These are phyloP conservation scores for Suillus cothurnatus DNA, from an alignment of 768 basidiomycete species.

Conservation along the genomic window DNA sequence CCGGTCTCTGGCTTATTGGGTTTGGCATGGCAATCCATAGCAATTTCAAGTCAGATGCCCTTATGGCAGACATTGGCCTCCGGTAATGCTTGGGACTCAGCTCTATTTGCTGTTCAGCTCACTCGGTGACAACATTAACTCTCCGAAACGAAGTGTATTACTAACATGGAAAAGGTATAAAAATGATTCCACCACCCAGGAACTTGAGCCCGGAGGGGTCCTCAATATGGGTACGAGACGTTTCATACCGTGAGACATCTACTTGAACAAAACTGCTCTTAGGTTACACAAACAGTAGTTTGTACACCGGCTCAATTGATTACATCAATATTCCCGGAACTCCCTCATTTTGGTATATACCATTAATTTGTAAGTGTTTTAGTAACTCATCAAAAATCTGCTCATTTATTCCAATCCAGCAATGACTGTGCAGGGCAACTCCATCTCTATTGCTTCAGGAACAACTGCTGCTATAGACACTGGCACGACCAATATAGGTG, in stretches of 20 bases:
- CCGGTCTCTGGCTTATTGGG: constrained; percentile 59
- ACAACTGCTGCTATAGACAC: constrained; percentile 57
- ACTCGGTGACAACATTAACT: constrained; percentile 33
- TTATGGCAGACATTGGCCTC: constrained; percentile 53
- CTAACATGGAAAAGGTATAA: constrained; percentile 36
- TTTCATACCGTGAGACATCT: neutral
- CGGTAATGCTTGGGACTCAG: constrained; percentile 34
- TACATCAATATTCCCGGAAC: constrained; percentile 44
- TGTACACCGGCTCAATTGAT: constrained; percentile 56
- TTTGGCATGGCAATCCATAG: constrained; percentile 48
- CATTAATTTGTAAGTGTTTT: constrained; percentile 34
- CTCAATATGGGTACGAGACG: constrained; percentile 61
- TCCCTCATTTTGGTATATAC: constrained; percentile 52
- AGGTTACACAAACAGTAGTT: constrained; percentile 50
- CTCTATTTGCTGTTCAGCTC: constrained; percentile 48
- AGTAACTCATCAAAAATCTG: neutral
- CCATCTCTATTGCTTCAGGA: constrained; percentile 23
- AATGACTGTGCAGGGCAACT: constrained; percentile 38
- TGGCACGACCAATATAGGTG: constrained; percentile 62
- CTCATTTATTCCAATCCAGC: constrained; percentile 20
- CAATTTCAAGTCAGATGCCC: constrained; percentile 46
- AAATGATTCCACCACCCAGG: constrained; percentile 41
- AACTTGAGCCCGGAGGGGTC: constrained; percentile 68
- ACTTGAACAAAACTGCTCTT: neutral
- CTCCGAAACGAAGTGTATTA: neutral